Evolutionary conservation across 73 alveolate species (phyloP), one percentile per base, ranked within the genome.

Genomic region (Paraurostyla sp.): DNA sequence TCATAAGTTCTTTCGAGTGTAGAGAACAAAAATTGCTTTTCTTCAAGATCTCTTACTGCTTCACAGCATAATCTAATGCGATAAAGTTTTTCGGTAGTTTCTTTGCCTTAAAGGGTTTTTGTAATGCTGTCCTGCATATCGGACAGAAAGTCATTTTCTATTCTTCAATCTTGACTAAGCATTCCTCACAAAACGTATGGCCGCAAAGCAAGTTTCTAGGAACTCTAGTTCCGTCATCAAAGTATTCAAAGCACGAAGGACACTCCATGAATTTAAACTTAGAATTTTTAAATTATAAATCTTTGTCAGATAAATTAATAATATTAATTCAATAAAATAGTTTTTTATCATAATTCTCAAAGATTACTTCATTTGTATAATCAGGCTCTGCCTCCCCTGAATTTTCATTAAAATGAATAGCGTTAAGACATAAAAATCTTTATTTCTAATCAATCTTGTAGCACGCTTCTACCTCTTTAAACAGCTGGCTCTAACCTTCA

Each of bases 171-270:
- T 80, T 76, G 25, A 83, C 89, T 29, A 95, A 90, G 80, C 98
- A 95, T 33, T 92, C 91, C 73, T 94, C 96, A 68, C 98, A 95
- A 75, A 93, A 95, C n/a, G 98, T 95, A 75, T 95, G 98, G 25
- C 98, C 98, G 46, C 98, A 95, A 20, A 52, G 60, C 4, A 95
- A 92, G 82, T 93, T 91, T 23, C 97, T 49, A 20, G 98, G 97
- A 46, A 92, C 94, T 41, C 96, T 63, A 18, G 33, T 42, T 0
- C 65, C 46, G n/a, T 73, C 96, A 54, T 89, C 93, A 76, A 85
- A 95, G 46, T 49, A 85, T 20, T 95, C 96, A 48, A 68, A 85
- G 45, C 98, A 95, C 35, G 90, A 54, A 6, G 98, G 98, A 57
- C 98, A 95, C 65, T 95, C 98, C 98, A 95, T 95, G 46, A 54